Percentiles rank a stretch among this genome's conserved stretches.
Evolutionary conservation across 257 asterid species (phyloP).

Genomic region (Fraxinus americana): DNA sequence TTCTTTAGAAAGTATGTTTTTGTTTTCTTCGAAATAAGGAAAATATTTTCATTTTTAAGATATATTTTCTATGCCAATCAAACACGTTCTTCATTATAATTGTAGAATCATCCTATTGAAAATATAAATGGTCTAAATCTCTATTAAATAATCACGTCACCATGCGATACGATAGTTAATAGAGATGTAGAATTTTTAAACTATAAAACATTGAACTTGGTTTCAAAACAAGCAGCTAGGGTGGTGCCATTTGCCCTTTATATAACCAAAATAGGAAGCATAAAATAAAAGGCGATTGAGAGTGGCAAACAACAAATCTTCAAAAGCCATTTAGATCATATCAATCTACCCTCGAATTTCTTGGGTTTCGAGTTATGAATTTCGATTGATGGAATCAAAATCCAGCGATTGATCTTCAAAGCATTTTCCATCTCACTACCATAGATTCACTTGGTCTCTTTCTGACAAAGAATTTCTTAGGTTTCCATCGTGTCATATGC

Average conservation of each 20-base stretch:
- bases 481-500: no score
- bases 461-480: not conserved
- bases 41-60: no score
- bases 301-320: conserved; percentile 84
- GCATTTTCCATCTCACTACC: conserved; percentile 43
- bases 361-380: conserved; percentile 53
- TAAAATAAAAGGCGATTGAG: conserved; percentile 35
- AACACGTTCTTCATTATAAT: no score
- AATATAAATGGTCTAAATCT: no score
- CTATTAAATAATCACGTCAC: no score
- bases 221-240: no score
- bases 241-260: not conserved
- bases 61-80: no score
- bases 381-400: conserved; percentile 60
- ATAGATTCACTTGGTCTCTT: conserved; percentile 30
- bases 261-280: conserved; percentile 15
- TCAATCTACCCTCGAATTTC: conserved; percentile 51
- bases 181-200: not conserved
- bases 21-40: no score
- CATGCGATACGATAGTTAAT: no score
- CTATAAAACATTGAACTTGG: not conserved
- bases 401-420: conserved; percentile 68
- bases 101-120: no score
- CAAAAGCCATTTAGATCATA: conserved; percentile 59
- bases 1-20: no score